phyloP scores from a whole-genome alignment of 371 early-diverging fungal species.

The Mortierella sp. region DNA sequence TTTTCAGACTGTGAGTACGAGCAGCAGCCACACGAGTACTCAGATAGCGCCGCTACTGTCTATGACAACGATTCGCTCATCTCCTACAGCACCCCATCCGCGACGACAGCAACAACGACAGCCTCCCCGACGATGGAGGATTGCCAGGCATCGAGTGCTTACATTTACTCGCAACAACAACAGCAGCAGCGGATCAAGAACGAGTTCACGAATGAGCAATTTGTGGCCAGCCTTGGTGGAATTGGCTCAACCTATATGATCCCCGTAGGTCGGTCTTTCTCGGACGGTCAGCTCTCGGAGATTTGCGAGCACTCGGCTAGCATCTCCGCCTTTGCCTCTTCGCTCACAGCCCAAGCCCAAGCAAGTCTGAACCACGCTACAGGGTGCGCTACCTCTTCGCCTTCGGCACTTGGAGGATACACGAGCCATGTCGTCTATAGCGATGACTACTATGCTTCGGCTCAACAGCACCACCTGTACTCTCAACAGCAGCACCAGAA shows the following conservation, averaged over 20 bases:
- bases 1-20: slow-evolving; percentile 33
- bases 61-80: slow-evolving; percentile 34
- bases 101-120: slow-evolving; percentile 6
- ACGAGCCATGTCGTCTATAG: slow-evolving; percentile 38
- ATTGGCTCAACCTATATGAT: slow-evolving; percentile 26
- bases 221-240: slow-evolving; percentile 9
- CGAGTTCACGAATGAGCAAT: slow-evolving; percentile 19
- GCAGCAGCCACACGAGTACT: slow-evolving; percentile 28
- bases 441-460: slow-evolving; percentile 41
- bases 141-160: slow-evolving; percentile 12
- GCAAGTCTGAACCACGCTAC: slow-evolving; percentile 41
- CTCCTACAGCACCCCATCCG: slow-evolving; percentile 21
- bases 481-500: slow-evolving; percentile 45
- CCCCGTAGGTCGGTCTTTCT: slow-evolving; percentile 43
- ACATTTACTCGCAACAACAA: slow-evolving; percentile 15
- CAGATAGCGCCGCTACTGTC: background rate
- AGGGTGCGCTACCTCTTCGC: slow-evolving; percentile 15
- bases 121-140: slow-evolving; percentile 9
- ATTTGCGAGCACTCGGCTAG: slow-evolving; percentile 22
- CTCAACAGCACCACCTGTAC: slow-evolving; percentile 44
- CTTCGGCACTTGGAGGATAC: slow-evolving; percentile 33
- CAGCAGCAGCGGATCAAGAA: slow-evolving; percentile 22
- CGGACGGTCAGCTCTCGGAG: slow-evolving; percentile 42
- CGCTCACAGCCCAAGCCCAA: slow-evolving; percentile 22
- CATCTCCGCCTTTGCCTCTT: slow-evolving; percentile 13